These are phyloP conservation scores for Cyberlindnera bimundalis DNA, from an alignment of 805 yeast genomes.

Conservation along the genomic window DNA sequence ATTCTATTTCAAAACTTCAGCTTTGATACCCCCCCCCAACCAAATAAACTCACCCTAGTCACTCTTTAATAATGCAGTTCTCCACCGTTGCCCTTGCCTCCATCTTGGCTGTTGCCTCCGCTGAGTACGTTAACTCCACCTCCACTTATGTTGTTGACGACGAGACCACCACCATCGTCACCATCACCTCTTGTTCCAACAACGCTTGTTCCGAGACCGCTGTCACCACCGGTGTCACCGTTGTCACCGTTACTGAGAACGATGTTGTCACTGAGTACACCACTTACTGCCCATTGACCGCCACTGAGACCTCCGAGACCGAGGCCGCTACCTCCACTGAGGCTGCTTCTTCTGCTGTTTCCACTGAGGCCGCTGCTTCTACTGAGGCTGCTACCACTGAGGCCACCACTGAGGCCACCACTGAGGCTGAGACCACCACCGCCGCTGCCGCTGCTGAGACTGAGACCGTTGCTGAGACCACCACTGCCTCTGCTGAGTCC, in stretches of 20 bases:
- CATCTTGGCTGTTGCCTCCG: slow-evolving; percentile 7
- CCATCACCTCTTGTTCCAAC: slow-evolving; percentile 12
- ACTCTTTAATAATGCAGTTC: slow-evolving; percentile 13
- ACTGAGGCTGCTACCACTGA: background rate
- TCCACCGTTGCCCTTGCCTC: slow-evolving; percentile 9
- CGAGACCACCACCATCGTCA: slow-evolving; percentile 13
- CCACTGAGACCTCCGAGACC: slow-evolving; percentile 1
- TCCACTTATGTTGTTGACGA: slow-evolving; percentile 9
- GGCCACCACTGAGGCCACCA: background rate
- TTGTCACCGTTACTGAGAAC: slow-evolving; percentile 5
- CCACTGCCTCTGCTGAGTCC: slow-evolving; percentile 1
- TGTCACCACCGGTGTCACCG: slow-evolving; percentile 12
- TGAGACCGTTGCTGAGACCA: background rate
- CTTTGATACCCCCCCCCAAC: background rate
- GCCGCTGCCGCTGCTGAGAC: slow-evolving; percentile 1
- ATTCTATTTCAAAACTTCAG: background rate
- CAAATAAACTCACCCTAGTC: slow-evolving; percentile 15
- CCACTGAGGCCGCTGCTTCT: background rate
- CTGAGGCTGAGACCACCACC: slow-evolving; percentile 15
- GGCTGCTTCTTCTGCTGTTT: background rate
- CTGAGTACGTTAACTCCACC: slow-evolving; percentile 9
- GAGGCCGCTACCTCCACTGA: slow-evolving; percentile 10
- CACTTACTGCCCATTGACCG: slow-evolving; percentile 21
- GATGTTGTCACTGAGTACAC: slow-evolving; percentile 10
- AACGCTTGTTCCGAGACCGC: slow-evolving; percentile 7